Percentiles rank a stretch among this genome's conserved stretches.
Evolutionary conservation across 768 basidiomycete species (phyloP).

Genomic region (Pulveroboletus sp.): DNA sequence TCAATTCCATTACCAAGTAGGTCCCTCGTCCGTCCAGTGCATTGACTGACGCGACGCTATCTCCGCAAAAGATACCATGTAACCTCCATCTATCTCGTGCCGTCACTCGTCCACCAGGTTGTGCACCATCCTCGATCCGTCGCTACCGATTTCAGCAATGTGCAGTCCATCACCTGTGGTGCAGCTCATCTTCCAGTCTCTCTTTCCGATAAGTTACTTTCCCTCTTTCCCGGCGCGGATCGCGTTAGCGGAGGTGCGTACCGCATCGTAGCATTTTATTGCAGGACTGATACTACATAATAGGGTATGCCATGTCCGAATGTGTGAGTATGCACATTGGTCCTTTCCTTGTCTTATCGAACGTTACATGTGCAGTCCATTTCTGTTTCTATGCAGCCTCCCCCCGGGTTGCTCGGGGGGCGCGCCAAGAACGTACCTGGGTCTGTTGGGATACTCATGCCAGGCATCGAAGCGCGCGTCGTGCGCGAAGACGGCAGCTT

Average conservation of each 20-base stretch:
- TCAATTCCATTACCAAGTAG: constrained; percentile 60
- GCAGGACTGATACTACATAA: constrained; percentile 2
- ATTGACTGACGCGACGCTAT: background rate
- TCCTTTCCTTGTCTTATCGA: background rate
- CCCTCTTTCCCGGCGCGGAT: constrained; percentile 34
- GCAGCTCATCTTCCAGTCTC: constrained; percentile 67
- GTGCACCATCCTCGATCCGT: constrained; percentile 48
- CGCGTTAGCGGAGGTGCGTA: constrained; percentile 46
- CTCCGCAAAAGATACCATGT: constrained; percentile 49
- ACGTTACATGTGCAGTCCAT: constrained; percentile 46
- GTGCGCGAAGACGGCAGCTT: constrained; percentile 57
- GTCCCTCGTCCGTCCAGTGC: constrained; percentile 9
- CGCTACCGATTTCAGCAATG: constrained; percentile 51
- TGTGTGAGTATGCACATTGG: constrained; percentile 34
- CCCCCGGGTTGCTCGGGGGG: constrained; percentile 45
- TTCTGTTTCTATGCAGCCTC: constrained; percentile 42
- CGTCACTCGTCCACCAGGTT: constrained; percentile 64
- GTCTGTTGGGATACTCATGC: constrained; percentile 55
- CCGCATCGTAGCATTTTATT: background rate
- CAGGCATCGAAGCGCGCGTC: constrained; percentile 65
- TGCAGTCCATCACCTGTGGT: constrained; percentile 46
- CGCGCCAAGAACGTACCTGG: constrained; percentile 39
- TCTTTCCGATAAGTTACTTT: constrained; percentile 42
- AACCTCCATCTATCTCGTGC: constrained; percentile 51
- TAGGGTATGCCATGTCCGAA: constrained; percentile 76